These are phyloP conservation scores for Globisporangium camurandrum DNA, from an alignment of 352 stramenopile species.

Conservation along the genomic window DNA sequence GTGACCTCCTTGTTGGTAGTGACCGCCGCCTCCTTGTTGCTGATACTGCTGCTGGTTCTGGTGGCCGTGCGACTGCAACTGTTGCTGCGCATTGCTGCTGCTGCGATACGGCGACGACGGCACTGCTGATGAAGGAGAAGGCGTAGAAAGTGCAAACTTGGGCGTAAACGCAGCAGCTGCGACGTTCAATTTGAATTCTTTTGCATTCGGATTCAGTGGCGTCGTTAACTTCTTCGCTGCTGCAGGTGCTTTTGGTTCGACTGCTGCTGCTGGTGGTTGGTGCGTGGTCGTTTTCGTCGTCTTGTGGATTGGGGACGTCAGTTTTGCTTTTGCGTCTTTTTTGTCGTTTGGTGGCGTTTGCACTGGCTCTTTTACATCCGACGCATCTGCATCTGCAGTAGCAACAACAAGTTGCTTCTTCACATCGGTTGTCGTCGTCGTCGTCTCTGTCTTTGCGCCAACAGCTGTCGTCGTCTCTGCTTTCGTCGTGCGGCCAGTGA, in stretches of 20 bases:
- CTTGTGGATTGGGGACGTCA: too few relatives aligned
- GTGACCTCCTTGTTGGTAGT: slow-evolving; percentile 8
- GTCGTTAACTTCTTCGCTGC: slow-evolving; percentile 56
- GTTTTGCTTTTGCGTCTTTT: too few relatives aligned
- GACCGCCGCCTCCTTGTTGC: slow-evolving; percentile 4
- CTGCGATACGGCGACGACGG: slow-evolving; percentile 45
- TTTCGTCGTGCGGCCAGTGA: slow-evolving; percentile 33
- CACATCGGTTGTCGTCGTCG: too few relatives aligned
- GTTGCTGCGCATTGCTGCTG: slow-evolving; percentile 13
- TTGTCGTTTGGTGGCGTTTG: too few relatives aligned
- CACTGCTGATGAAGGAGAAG: slow-evolving; percentile 12
- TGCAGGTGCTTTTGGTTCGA: slow-evolving; percentile 4
- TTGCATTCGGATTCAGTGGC: slow-evolving; percentile 73
- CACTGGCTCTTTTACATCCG: too few relatives aligned
- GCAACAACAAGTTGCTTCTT: too few relatives aligned
- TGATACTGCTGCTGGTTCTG: slow-evolving; percentile 6
- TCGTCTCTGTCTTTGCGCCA: slow-evolving; percentile 1
- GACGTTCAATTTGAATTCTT: slow-evolving; percentile 83
- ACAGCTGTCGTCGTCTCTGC: slow-evolving; percentile 8
- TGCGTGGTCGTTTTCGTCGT: too few relatives aligned
- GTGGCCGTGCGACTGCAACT: slow-evolving; percentile 15
- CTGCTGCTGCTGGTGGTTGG: slow-evolving; percentile 1
- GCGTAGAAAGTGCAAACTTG: slow-evolving; percentile 34
- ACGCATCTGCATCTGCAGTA: too few relatives aligned
- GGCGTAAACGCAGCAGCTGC: slow-evolving; percentile 61